phyloP scores from a whole-genome alignment of 352 stramenopile species.

The Phytophthora pisi region DNA sequence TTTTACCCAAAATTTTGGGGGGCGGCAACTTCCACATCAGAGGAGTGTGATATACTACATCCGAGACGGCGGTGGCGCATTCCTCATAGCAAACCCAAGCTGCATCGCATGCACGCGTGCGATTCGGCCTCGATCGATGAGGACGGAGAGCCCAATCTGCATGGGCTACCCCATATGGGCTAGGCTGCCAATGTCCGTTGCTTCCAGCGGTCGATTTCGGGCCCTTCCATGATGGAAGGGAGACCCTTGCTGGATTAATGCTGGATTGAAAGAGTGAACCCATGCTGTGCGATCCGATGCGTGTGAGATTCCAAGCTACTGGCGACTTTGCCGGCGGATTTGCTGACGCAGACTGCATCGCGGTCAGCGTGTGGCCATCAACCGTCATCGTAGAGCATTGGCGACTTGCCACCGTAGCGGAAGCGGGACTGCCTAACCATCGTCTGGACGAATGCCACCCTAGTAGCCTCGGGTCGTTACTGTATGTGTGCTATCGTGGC shows the following conservation, averaged over 20 bases:
- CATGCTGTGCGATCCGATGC: not conserved
- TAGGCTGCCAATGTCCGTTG: too few relatives aligned
- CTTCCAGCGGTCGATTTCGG: too few relatives aligned
- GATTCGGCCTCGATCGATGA: not conserved
- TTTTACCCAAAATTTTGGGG: constrained; percentile 12
- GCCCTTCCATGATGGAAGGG: too few relatives aligned
- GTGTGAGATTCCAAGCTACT: not conserved
- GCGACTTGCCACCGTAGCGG: too few relatives aligned
- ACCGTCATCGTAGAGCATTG: too few relatives aligned
- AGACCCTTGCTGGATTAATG: too few relatives aligned
- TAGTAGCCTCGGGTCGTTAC: not conserved
- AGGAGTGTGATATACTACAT: too few relatives aligned
- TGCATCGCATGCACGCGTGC: not conserved
- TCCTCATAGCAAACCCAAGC: too few relatives aligned
- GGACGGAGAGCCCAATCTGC: not conserved
- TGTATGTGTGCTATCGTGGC: not conserved
- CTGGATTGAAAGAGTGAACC: not conserved
- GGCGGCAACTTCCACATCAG: too few relatives aligned
- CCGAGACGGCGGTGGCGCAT: too few relatives aligned
- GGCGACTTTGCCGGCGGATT: not conserved
- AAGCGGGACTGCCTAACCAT: not conserved
- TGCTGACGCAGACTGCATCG: not conserved
- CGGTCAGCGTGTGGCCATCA: not conserved
- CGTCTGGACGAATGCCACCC: not conserved
- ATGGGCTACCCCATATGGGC: too few relatives aligned